Conservation (phyloP, 352 stramenopile species). For the Globisporangium camurandrum region DNA sequence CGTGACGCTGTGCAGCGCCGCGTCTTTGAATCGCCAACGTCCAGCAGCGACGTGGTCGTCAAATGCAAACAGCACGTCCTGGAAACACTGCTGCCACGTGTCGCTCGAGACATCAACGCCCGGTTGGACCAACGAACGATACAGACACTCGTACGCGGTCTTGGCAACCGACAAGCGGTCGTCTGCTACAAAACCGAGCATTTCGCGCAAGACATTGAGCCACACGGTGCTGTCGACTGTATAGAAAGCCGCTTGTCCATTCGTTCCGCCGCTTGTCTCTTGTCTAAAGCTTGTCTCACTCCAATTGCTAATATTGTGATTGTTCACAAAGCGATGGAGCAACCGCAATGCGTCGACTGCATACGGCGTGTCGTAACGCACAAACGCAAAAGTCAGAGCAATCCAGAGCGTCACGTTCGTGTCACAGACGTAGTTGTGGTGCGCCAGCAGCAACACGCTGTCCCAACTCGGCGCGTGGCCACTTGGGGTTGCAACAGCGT, state of each 20-base stretch:
- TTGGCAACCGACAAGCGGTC: slow-evolving; percentile 70
- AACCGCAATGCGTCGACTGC: slow-evolving; percentile 69
- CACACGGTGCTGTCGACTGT: slow-evolving; percentile 55
- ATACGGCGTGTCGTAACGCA: slow-evolving; percentile 71
- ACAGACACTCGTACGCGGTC: slow-evolving; percentile 78
- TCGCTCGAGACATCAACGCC: slow-evolving; percentile 58
- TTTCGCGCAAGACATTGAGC: slow-evolving; percentile 83
- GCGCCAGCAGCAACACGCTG: slow-evolving; percentile 58
- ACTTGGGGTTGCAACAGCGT: slow-evolving; percentile 75
- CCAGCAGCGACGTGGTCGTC: slow-evolving; percentile 67
- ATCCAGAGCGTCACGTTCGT: slow-evolving; percentile 82
- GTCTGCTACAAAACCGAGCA: slow-evolving; percentile 79
- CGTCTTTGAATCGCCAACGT: slow-evolving; percentile 49
- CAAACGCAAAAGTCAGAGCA: slow-evolving; percentile 66
- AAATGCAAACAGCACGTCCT: slow-evolving; percentile 85
- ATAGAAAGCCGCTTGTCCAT: no score
- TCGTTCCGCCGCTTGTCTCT: background rate
- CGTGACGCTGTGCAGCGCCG: slow-evolving; percentile 73
- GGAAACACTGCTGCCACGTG: slow-evolving; percentile 80
- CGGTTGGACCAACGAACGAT: slow-evolving; percentile 71
- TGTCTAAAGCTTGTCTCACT: no score
- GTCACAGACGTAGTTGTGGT: slow-evolving; percentile 64
- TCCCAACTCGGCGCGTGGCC: slow-evolving; percentile 68
- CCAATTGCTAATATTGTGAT: slow-evolving; percentile 67
- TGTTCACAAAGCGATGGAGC: slow-evolving; percentile 65